Evolutionary conservation across 1,284 basidiomycete genomes (phyloP), one percentile per base, ranked within the genome.

Genomic region (Phlebopus sp.): DNA sequence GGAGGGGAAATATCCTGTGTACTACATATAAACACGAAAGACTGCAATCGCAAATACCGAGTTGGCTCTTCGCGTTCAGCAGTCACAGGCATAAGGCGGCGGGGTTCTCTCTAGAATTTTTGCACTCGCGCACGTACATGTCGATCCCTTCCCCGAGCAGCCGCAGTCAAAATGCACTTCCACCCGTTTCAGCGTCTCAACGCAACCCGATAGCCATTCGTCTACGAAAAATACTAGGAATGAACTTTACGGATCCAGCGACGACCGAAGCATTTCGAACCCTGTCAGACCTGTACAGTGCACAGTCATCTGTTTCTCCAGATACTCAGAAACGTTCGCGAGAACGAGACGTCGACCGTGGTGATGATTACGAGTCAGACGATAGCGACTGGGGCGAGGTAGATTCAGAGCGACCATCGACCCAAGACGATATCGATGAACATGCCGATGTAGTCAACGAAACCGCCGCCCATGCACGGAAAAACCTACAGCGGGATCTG

Each of bases 191-290:
- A 15, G 8, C 39, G 7, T 23, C 54, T 32, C 70, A n/a, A n/a
- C n/a, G 75, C 41, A 88, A 86, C 58, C 91, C 92, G 1, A 78
- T 95, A 40, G 82, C 87, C 15, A 69, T 90, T 5, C 78, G 92
- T n/a, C 72, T 96, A 15, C 92, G 91, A 69, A 96, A 96, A 66
- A 84, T 96, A 46, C 76, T 96, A 19, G 83, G 86, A 21, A 86
- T 85, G 2, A 90, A 82, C 47, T 94, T 90, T 55, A 86, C 93
- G 43, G 92, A 95, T 62, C 75, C 82, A 10, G 79, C 82, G 1
- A 92, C 89, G 0, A 74, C 78, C 32, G 87, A 93, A 53, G 93
- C 92, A 0, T 74, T 97, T 27, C 77, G 83, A 48, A 94, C 91
- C 0, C 79, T 96, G 29, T 90, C 90, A 2, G 79, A 86, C 23